These are phyloP conservation scores for Calonectria pauciramosa DNA, from an alignment of 2,329 filamentous ascomycete genomes.

Conservation along the genomic window DNA sequence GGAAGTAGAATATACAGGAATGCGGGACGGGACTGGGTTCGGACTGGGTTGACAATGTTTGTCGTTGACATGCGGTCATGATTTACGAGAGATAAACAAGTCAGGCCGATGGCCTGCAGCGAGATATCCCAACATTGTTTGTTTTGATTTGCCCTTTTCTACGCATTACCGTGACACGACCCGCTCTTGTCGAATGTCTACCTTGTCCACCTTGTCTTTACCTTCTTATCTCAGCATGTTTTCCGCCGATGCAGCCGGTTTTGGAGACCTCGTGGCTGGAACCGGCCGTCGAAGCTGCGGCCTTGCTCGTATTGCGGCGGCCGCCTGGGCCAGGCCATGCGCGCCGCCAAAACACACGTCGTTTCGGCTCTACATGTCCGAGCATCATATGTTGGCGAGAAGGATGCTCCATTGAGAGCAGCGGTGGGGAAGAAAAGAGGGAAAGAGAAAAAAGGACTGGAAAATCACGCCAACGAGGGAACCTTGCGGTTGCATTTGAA, in stretches of 20 bases:
- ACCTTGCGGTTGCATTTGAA: not conserved
- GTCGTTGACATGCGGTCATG: conserved; percentile 43
- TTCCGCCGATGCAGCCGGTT: conserved; percentile 7
- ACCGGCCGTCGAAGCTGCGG: conserved; percentile 14
- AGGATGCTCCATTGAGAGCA: not conserved
- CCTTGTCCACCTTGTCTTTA: no score
- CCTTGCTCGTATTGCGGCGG: conserved; percentile 18
- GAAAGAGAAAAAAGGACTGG: not conserved
- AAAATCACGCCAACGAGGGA: conserved; percentile 11
- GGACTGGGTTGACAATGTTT: conserved; percentile 36
- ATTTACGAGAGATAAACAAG: conserved; percentile 48
- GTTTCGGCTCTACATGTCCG: conserved; percentile 15
- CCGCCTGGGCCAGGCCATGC: conserved; percentile 16
- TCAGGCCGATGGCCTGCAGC: conserved; percentile 36
- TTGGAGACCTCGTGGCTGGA: not conserved
- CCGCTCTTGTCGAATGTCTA: not conserved
- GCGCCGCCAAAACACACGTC: conserved; percentile 21
- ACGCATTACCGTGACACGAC: not conserved
- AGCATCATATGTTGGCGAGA: conserved; percentile 4
- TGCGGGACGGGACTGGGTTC: conserved; percentile 27
- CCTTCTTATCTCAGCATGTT: conserved; percentile 1
- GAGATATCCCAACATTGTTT: conserved; percentile 41
- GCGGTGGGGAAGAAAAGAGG: not conserved
- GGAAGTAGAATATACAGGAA: conserved; percentile 31
- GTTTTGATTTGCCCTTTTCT: not conserved